Evolutionary conservation across 2,329 filamentous ascomycete genomes (phyloP).

Genomic region (Monilinia polystroma): DNA sequence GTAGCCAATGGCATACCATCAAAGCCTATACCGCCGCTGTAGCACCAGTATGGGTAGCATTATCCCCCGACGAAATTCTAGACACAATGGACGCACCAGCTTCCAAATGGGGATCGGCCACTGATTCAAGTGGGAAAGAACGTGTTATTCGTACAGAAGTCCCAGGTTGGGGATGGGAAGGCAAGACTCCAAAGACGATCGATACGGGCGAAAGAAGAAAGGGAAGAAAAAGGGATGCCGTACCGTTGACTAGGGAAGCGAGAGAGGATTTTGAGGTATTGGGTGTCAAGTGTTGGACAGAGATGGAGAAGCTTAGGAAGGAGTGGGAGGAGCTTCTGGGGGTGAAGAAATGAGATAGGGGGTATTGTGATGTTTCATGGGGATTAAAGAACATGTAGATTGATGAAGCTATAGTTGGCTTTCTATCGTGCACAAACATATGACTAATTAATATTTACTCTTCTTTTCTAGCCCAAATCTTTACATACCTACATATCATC

Average conservation of each 20-base stretch:
- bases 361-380: not conserved
- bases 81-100: slow-evolving; percentile 55
- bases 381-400: not conserved
- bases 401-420: not conserved
- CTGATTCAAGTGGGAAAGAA: slow-evolving; percentile 56
- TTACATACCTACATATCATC: not conserved
- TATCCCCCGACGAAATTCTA: slow-evolving; percentile 63
- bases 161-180: slow-evolving; percentile 78
- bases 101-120: slow-evolving; percentile 83
- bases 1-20: slow-evolving; percentile 84
- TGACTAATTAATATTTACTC: not conserved
- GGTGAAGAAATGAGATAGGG: slow-evolving; percentile 24
- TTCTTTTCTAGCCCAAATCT: not conserved
- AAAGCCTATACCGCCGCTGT: slow-evolving; percentile 74
- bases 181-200: slow-evolving; percentile 49
- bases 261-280: slow-evolving; percentile 60
- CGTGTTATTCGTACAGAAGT: slow-evolving; percentile 76
- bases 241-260: slow-evolving; percentile 59
- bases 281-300: slow-evolving; percentile 62
- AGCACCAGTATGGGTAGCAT: slow-evolving; percentile 74
- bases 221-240: slow-evolving; percentile 58
- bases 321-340: slow-evolving; percentile 56
- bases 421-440: not conserved
- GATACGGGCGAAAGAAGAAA: slow-evolving; percentile 49
- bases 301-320: slow-evolving; percentile 69